These are phyloP conservation scores for Apiospora rasikravindrae DNA, from an alignment of 2,329 filamentous ascomycete species.

Conservation along the genomic window DNA sequence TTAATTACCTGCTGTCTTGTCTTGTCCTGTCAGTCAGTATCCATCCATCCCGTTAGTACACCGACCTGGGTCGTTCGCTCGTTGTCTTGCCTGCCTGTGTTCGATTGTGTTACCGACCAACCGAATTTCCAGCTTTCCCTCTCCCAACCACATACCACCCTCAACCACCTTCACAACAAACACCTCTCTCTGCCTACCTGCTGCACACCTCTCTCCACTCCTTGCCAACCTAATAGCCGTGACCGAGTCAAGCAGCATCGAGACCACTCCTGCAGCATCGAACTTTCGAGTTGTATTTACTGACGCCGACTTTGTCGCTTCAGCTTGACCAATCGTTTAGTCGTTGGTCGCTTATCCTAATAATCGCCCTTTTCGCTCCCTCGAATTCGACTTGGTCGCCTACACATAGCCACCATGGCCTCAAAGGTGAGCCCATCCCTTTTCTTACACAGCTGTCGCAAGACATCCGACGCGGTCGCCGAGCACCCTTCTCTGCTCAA, in stretches of 20 bases:
- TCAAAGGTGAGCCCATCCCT: slow-evolving; percentile 18
- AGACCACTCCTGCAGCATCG: slow-evolving; percentile 3
- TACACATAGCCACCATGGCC: slow-evolving; percentile 17
- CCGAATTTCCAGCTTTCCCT: slow-evolving; percentile 13
- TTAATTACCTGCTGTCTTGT: background rate
- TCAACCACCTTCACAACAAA: slow-evolving; percentile 5
- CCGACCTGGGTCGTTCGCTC: slow-evolving; percentile 13
- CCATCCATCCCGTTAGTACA: background rate
- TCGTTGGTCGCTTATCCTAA: background rate
- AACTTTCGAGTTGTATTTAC: background rate
- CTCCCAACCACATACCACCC: slow-evolving; percentile 9
- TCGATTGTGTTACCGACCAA: slow-evolving; percentile 16
- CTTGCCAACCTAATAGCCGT: background rate
- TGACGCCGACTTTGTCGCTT: slow-evolving; percentile 6
- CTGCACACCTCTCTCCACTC: background rate
- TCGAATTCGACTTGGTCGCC: slow-evolving; percentile 2
- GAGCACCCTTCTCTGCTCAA: background rate
- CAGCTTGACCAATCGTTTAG: background rate
- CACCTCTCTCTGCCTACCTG: background rate
- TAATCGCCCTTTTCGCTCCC: background rate
- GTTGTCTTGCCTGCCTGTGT: slow-evolving; percentile 2
- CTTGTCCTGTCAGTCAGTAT: slow-evolving; percentile 6
- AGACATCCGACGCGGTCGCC: background rate
- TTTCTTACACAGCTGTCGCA: background rate
- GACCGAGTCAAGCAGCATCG: slow-evolving; percentile 10